Base-by-base conservation (phyloP, 192 early-diverging fungal species). In the Oehlia diaphana region DNA sequence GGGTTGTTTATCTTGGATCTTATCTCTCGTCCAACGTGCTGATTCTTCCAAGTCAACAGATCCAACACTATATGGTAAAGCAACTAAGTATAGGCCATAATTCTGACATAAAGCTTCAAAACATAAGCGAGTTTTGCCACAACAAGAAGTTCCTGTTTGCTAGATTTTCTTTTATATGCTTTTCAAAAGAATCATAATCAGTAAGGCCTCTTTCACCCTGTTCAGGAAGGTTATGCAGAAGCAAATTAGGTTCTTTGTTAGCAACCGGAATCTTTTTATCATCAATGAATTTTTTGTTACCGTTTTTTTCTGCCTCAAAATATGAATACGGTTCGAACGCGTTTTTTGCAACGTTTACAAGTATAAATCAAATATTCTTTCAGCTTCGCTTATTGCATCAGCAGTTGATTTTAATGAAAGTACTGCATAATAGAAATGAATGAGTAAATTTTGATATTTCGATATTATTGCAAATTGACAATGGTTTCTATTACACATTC, bases 41-140 rank as follows among this genome's bases (percentile, higher is more conserved):
- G 65, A 66, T 9, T 66, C 31, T 66, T 66, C 4, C 65, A 66
- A 66, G 65, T 66, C 9, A 0, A 31, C 0, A 66, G 65, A 31
- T 28, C 65, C 9, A 66, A 26, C 0, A 66, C 0, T 4, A 26
- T 66, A 66, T 26, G 65, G 23, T 4, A 14, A 26, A 66, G 28
- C 65, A 31, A 66, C 4, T 31, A 66, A 66, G 65, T 66, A 66
- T 66, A 66, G 65, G 28, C 23, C 65, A 66, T 9, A 66, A 26
- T 66, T 66, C 2, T 33, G 3, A 0, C 23, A 66, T 66, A 66
- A 66, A 66, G 31, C 3, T 31, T 66, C 65, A 26, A 66, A 66
- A 66, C 28, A 66, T 31, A 66, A 33, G 23, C 28, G 4, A 66
- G 65, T 66, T 66, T 58, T 66, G 28, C 6, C 28, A 66, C 65